A percentile compares a stretch with the other conserved stretches of the same genome.
Evolutionary conservation across 148 eudicot species (phyloP).

Genomic region (Polygonum maritimum): DNA sequence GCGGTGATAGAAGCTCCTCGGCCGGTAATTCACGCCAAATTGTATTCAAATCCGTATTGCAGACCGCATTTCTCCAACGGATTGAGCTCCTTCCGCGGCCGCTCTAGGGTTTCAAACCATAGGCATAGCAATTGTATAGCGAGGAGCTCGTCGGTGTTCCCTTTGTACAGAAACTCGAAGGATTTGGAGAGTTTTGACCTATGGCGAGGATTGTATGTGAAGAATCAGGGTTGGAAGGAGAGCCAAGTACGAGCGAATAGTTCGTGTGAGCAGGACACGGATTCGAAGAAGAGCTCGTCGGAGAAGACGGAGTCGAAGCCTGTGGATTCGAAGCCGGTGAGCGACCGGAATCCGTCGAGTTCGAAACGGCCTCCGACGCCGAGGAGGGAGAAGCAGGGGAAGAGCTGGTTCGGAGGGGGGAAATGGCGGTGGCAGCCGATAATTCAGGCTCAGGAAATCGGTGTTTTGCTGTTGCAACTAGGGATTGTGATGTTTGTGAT

Average conservation of each 20-base stretch:
- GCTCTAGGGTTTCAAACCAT: conserved; percentile 22
- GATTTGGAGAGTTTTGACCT: conserved; percentile 12
- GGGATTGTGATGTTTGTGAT: conserved; percentile 74
- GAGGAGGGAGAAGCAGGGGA: conserved; percentile 49
- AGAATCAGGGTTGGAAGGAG: conserved; percentile 15
- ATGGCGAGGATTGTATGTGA: conserved; percentile 14
- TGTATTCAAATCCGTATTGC: conserved; percentile 22
- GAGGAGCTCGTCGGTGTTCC: conserved; percentile 18
- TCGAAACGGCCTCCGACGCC: conserved; percentile 24
- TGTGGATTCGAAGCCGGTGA: conserved; percentile 30
- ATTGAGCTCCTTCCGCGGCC: conserved; percentile 25
- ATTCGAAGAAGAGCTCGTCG: conserved; percentile 23
- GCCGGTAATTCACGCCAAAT: conserved; percentile 36
- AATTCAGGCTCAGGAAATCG: conserved; percentile 73
- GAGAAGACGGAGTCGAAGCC: conserved; percentile 30
- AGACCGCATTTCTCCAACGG: conserved; percentile 28
- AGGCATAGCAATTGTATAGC: conserved; percentile 6
- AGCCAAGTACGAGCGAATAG: conserved; percentile 34
- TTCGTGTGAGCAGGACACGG: conserved; percentile 56
- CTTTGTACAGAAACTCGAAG: conserved; percentile 30
- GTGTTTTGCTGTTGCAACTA: conserved; percentile 58
- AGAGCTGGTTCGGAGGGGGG: conserved; percentile 39
- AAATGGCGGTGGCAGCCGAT: conserved; percentile 79
- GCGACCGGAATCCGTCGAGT: conserved; percentile 16
- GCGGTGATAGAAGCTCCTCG: conserved; percentile 30